Evolutionary conservation across 2,329 filamentous ascomycete genomes (phyloP).

Genomic region (Pestalotiopsis sp.): DNA sequence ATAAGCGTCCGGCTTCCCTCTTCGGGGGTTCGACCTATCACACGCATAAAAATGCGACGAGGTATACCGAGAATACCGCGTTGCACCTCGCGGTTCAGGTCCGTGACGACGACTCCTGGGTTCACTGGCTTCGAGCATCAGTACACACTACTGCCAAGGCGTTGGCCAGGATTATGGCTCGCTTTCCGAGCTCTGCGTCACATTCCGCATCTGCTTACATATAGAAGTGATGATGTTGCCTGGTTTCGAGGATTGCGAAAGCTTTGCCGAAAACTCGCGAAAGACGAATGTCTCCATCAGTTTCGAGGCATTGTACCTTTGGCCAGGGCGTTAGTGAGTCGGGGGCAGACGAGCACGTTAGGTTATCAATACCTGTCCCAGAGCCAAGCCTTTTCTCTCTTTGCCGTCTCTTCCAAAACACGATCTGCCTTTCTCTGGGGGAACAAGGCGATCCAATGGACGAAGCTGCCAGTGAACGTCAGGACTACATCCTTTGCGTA

Average conservation of each 20-base stretch:
- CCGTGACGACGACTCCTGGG: slow-evolving; percentile 16
- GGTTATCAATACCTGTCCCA: not conserved
- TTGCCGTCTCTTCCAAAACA: slow-evolving; percentile 15
- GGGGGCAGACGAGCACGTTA: not conserved
- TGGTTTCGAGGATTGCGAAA: slow-evolving; percentile 13
- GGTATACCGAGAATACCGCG: not conserved
- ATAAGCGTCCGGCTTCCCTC: slow-evolving; percentile 17
- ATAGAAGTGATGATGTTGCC: slow-evolving; percentile 13
- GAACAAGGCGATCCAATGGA: slow-evolving; percentile 18
- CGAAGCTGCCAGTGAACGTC: slow-evolving; percentile 19
- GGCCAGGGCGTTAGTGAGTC: not conserved
- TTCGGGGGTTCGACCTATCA: slow-evolving; percentile 15
- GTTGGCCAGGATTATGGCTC: not conserved
- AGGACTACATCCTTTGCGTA: slow-evolving; percentile 13
- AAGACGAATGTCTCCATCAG: slow-evolving; percentile 16
- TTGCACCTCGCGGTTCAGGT: slow-evolving; percentile 15
- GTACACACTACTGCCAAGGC: not conserved
- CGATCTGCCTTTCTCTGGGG: slow-evolving; percentile 12
- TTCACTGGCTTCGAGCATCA: slow-evolving; percentile 5
- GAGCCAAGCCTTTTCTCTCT: slow-evolving; percentile 10
- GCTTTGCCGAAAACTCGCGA: slow-evolving; percentile 12
- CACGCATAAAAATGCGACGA: slow-evolving; percentile 8
- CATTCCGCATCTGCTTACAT: not conserved
- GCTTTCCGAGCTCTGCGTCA: not conserved
- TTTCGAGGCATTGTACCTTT: slow-evolving; percentile 18